Percentiles rank a stretch among this genome's conserved stretches.
These are phyloP conservation scores for Allium fistulosum DNA, from an alignment of 106 monocot species.

Conservation along the genomic window DNA sequence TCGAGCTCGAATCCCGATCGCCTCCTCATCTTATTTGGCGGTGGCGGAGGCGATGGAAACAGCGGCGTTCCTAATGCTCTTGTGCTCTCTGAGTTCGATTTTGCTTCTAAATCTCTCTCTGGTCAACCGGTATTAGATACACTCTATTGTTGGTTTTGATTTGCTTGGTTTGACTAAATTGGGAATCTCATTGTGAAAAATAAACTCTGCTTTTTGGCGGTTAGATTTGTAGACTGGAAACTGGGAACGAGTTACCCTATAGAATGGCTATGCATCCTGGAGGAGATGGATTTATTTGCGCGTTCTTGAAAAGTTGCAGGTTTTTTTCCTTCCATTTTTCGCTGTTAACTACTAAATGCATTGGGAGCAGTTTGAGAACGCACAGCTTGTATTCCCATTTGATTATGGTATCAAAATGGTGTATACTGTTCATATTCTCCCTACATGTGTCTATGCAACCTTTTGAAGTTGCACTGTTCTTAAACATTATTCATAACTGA, in stretches of 20 bases:
- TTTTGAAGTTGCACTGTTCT: no score
- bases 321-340: neutral
- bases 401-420: neutral
- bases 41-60: slow-evolving; percentile 83
- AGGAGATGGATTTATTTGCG: slow-evolving; percentile 68
- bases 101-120: slow-evolving; percentile 33
- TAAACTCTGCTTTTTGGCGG: no score
- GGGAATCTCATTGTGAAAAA: no score
- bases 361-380: neutral
- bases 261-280: slow-evolving; percentile 84
- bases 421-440: neutral
- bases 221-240: slow-evolving; percentile 56
- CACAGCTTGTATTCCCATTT: neutral
- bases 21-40: slow-evolving; percentile 50
- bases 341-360: neutral
- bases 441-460: neutral
- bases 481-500: no score
- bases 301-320: slow-evolving; percentile 87
- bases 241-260: slow-evolving; percentile 55
- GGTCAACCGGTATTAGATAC: slow-evolving; percentile 42
- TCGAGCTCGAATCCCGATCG: neutral
- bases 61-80: slow-evolving; percentile 83
- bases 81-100: slow-evolving; percentile 49
- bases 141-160: neutral
- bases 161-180: no score